These are phyloP conservation scores for Agaricus sinodeliciosus DNA, from an alignment of 768 basidiomycete species.

Conservation along the genomic window DNA sequence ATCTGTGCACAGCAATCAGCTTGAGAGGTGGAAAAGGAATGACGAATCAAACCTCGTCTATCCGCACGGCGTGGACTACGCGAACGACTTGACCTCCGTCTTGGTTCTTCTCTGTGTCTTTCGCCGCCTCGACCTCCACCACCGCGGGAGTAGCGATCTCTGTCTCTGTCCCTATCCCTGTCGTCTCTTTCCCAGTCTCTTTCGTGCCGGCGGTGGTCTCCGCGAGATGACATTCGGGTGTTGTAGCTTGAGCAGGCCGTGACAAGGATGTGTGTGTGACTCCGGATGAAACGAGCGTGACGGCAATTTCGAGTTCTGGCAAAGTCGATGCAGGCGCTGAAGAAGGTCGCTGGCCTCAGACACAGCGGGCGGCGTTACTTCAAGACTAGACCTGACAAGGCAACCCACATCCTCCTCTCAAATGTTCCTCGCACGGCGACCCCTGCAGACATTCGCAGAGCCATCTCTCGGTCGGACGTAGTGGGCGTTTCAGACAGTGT, in stretches of 20 bases:
- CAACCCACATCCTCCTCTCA: constrained; percentile 39
- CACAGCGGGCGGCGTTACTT: too few species aligned
- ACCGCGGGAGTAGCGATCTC: constrained; percentile 31
- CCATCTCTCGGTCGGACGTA: constrained; percentile 32
- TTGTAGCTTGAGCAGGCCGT: not conserved
- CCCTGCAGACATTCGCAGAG: constrained; percentile 47
- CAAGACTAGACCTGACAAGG: not conserved
- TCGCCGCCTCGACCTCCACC: constrained; percentile 22
- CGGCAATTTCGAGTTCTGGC: not conserved
- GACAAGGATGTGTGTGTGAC: not conserved
- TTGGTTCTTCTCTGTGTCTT: constrained; percentile 32
- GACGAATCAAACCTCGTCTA: not conserved
- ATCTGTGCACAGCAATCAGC: not conserved
- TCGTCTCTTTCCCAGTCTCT: constrained; percentile 61
- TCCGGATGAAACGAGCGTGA: not conserved
- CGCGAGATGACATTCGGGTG: constrained; percentile 47
- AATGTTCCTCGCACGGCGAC: constrained; percentile 47
- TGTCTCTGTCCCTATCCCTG: constrained; percentile 35
- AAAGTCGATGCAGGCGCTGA: not conserved
- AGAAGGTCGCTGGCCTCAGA: not conserved
- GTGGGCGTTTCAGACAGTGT: constrained; percentile 42
- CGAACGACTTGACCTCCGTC: constrained; percentile 43
- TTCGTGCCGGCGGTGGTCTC: constrained; percentile 50
- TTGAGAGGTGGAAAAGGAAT: not conserved
- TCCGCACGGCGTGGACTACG: constrained; percentile 38